These are phyloP conservation scores for Fraxinus latifolia DNA, from an alignment of 305 asterid genomes.

Conservation along the genomic window DNA sequence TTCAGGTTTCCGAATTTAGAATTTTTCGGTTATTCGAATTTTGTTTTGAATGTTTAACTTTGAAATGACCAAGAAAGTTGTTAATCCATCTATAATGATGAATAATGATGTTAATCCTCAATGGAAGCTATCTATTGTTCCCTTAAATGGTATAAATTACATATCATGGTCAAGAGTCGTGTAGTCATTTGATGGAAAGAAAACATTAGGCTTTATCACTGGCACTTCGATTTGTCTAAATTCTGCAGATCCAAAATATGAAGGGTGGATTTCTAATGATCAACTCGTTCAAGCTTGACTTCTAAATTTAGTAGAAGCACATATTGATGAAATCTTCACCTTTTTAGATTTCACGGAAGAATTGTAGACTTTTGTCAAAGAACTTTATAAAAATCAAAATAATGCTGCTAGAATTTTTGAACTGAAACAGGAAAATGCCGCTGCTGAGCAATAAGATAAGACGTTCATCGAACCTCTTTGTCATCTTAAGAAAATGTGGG, in stretches of 20 bases:
- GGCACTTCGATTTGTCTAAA: not conserved
- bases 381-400: too few species aligned
- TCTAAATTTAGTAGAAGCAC: not conserved
- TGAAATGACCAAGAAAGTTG: not conserved
- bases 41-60: not conserved
- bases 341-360: not conserved
- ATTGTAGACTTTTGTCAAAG: not conserved
- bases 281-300: not conserved
- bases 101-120: not conserved
- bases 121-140: not conserved
- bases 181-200: not conserved
- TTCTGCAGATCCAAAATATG: not conserved
- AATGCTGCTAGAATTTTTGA: not conserved
- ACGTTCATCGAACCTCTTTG: not conserved
- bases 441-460: not conserved
- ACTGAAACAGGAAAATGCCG: not conserved
- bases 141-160: not conserved
- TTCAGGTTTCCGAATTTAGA: not conserved
- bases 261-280: not conserved
- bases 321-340: not conserved
- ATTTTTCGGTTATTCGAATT: not conserved
- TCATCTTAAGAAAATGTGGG: not conserved
- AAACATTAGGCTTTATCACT: not conserved
- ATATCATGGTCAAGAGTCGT: too few species aligned
- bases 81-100: not conserved